A percentile compares a stretch with the other conserved stretches of the same genome.
These are phyloP conservation scores for Metschnikowia rubicola DNA, from an alignment of 805 yeast genomes.

Conservation along the genomic window DNA sequence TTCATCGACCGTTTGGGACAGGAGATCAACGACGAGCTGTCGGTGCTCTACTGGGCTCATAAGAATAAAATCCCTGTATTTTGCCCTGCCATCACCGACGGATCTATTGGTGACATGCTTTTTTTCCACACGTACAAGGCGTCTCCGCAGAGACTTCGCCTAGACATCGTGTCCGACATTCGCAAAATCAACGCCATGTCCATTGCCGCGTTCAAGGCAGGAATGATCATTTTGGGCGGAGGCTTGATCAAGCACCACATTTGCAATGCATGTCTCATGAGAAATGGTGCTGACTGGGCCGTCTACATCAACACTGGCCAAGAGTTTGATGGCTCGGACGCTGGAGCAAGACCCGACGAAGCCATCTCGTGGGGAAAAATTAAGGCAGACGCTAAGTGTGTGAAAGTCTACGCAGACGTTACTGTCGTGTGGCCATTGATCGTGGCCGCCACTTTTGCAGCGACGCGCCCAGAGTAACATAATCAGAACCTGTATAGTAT, in stretches of 20 bases:
- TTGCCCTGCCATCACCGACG: constrained; percentile 97
- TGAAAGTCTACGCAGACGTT: constrained; percentile 93
- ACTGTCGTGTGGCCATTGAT: constrained; percentile 92
- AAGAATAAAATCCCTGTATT: constrained; percentile 94
- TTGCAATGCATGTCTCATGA: constrained; percentile 96
- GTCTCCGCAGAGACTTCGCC: constrained; percentile 81
- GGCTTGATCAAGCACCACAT: constrained; percentile 96
- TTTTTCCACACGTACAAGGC: constrained; percentile 97
- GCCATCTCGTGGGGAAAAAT: constrained; percentile 99
- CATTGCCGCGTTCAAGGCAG: constrained; percentile 91
- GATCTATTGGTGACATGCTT: constrained; percentile 97
- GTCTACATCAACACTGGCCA: constrained; percentile 97
- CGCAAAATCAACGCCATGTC: constrained; percentile 88
- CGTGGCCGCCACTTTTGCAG: constrained; percentile 97
- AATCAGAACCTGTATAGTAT: too few species aligned
- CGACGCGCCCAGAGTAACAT: constrained; percentile 24
- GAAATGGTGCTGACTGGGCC: constrained; percentile 98
- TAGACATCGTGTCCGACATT: constrained; percentile 93
- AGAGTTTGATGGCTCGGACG: constrained; percentile 98
- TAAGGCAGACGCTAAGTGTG: constrained; percentile 87
- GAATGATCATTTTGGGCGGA: constrained; percentile 95
- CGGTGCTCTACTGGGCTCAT: constrained; percentile 97
- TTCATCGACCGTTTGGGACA: constrained; percentile 91
- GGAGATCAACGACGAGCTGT: constrained; percentile 89
- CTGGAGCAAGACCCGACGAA: constrained; percentile 99